phyloP scores from a whole-genome alignment of 2,329 filamentous ascomycete genomes.

The Drechslera avenae region DNA sequence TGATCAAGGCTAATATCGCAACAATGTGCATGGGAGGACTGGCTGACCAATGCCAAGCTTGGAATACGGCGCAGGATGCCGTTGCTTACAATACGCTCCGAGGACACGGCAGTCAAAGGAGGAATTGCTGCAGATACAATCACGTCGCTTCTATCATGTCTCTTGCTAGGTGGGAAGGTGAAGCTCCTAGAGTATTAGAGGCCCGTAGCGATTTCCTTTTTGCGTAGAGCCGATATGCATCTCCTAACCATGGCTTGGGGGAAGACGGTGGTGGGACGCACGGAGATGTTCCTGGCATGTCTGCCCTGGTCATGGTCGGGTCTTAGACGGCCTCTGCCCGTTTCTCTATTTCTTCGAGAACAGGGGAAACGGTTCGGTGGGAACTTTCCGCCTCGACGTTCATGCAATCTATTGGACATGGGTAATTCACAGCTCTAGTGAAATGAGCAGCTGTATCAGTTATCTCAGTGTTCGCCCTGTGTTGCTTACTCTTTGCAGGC shows the following conservation, averaged over 20 bases:
- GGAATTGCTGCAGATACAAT: too few relatives aligned
- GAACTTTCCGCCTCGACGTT: not conserved
- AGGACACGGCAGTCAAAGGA: too few relatives aligned
- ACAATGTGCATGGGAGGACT: not conserved
- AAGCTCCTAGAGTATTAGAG: not conserved
- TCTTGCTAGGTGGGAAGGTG: too few relatives aligned
- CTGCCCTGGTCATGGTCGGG: not conserved
- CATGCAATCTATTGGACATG: not conserved
- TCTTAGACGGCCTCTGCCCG: not conserved
- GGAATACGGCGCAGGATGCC: not conserved
- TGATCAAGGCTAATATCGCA: not conserved
- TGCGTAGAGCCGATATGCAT: not conserved
- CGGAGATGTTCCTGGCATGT: not conserved
- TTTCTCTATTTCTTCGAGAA: not conserved
- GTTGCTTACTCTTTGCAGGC: not conserved
- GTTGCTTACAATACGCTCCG: too few relatives aligned
- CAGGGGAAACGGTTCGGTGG: not conserved
- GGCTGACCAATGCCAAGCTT: not conserved
- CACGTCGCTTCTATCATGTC: too few relatives aligned
- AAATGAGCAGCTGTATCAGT: not conserved
- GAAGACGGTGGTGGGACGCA: slow-evolving; percentile 3
- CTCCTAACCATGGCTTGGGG: not conserved
- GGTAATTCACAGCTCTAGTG: not conserved
- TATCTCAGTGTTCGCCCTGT: not conserved
- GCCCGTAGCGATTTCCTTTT: slow-evolving; percentile 3